These are phyloP conservation scores for Pleurotus citrinopileatus DNA, from an alignment of 768 basidiomycete species.

Conservation along the genomic window DNA sequence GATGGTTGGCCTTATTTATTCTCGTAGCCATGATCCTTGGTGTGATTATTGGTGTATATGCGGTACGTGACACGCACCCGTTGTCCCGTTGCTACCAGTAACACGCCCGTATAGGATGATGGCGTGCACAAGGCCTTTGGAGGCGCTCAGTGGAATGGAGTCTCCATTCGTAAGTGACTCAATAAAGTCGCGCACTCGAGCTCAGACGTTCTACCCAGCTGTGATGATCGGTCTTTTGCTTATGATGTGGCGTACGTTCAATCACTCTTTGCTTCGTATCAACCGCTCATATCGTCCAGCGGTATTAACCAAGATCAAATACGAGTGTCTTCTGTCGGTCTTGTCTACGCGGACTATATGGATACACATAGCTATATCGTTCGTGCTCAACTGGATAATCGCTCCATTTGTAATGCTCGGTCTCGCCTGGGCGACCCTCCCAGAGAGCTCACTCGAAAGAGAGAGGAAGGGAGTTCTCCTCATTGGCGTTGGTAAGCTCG, in stretches of 20 bases:
- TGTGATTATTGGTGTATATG: conserved; percentile 71
- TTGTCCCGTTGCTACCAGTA: not conserved
- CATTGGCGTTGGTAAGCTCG: conserved; percentile 59
- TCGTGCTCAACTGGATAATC: conserved; percentile 77
- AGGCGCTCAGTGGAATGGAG: conserved; percentile 59
- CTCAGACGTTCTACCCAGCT: conserved; percentile 38
- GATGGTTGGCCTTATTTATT: conserved; percentile 62
- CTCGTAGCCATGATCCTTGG: conserved; percentile 74
- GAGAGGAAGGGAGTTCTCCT: conserved; percentile 81
- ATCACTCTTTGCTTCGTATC: not conserved
- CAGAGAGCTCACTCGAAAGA: conserved; percentile 55
- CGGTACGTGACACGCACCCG: conserved; percentile 23
- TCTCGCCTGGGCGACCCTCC: conserved; percentile 81
- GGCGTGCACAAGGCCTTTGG: conserved; percentile 60
- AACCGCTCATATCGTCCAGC: conserved; percentile 21
- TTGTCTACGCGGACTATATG: conserved; percentile 54
- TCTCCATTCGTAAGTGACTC: conserved; percentile 70
- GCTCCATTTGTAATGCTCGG: conserved; percentile 85
- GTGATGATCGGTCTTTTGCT: conserved; percentile 79
- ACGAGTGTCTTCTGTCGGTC: conserved; percentile 61
- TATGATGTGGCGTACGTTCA: conserved; percentile 71
- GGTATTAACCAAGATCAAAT: conserved; percentile 71
- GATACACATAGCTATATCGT: conserved; percentile 65
- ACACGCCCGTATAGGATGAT: not conserved
- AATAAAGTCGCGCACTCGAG: too few relatives aligned